Evolutionary conservation across 805 yeast species (phyloP).

Genomic region (Cyberlindnera americana): DNA sequence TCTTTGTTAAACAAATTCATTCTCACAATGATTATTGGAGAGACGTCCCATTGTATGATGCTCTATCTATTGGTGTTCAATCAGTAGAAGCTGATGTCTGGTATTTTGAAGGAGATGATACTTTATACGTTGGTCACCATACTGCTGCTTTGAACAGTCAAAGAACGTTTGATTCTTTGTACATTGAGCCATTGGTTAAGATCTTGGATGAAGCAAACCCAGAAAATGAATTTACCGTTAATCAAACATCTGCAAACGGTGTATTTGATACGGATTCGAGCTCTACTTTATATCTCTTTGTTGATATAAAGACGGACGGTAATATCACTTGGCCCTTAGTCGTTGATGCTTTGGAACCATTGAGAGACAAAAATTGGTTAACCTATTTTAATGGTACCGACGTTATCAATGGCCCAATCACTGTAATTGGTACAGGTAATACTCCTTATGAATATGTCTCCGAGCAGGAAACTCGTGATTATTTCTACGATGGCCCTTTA

Average conservation of each 20-base stretch:
- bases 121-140: slow-evolving; percentile 64
- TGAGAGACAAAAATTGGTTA: slow-evolving; percentile 49
- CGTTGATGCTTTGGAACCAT: slow-evolving; percentile 44
- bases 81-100: slow-evolving; percentile 70
- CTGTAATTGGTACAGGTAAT: slow-evolving; percentile 68
- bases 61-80: slow-evolving; percentile 48
- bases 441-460: slow-evolving; percentile 44
- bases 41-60: slow-evolving; percentile 53
- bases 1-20: slow-evolving; percentile 42
- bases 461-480: slow-evolving; percentile 31
- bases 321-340: slow-evolving; percentile 45
- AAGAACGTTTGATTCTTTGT: slow-evolving; percentile 49
- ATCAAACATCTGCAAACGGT: slow-evolving; percentile 31
- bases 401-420: slow-evolving; percentile 50
- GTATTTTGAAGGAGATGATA: slow-evolving; percentile 34
- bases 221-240: slow-evolving; percentile 13
- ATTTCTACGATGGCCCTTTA: slow-evolving; percentile 54
- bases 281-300: slow-evolving; percentile 55
- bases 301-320: slow-evolving; percentile 61
- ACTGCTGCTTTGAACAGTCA: slow-evolving; percentile 42
- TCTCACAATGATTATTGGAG: slow-evolving; percentile 79
- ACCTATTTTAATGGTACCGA: slow-evolving; percentile 38
- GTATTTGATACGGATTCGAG: slow-evolving; percentile 43
- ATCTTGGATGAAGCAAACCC: slow-evolving; percentile 50
- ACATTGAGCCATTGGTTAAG: slow-evolving; percentile 49